phyloP scores from a whole-genome alignment of 495 filamentous ascomycete species.

The Coniosporium apollinis region DNA sequence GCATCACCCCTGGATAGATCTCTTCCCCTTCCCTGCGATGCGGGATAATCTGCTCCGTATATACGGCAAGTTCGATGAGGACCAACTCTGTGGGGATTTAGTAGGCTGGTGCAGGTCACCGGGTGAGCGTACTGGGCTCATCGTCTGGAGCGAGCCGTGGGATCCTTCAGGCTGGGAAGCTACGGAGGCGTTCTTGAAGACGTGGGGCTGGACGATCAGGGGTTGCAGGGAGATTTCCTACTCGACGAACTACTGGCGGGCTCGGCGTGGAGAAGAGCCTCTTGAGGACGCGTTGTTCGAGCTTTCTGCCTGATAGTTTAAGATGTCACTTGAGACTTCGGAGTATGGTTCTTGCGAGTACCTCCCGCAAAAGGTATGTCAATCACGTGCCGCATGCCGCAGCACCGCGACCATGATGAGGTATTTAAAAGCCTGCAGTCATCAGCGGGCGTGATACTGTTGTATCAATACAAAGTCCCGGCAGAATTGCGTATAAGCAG shows the following conservation, averaged over 20 bases:
- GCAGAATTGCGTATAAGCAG: no score
- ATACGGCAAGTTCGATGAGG: background rate
- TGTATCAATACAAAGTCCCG: no score
- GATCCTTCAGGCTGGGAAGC: slow-evolving; percentile 33
- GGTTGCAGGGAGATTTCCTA: slow-evolving; percentile 32
- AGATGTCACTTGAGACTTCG: no score
- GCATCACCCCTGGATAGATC: slow-evolving; percentile 1
- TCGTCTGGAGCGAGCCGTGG: slow-evolving; percentile 38
- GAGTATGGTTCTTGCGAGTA: no score
- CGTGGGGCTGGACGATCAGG: slow-evolving; percentile 33
- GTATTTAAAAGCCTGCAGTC: no score
- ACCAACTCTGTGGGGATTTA: slow-evolving; percentile 8
- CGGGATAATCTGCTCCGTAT: slow-evolving; percentile 1
- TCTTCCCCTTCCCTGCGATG: slow-evolving; percentile 1
- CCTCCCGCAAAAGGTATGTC: no score
- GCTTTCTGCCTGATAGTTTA: no score
- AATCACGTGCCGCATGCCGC: no score
- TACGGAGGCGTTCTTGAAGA: slow-evolving; percentile 31
- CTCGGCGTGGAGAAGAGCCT: slow-evolving; percentile 29
- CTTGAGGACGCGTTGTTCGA: background rate
- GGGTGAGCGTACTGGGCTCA: slow-evolving; percentile 17
- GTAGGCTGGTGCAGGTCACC: background rate
- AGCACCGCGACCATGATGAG: no score
- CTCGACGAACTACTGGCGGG: slow-evolving; percentile 34
- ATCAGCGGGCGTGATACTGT: no score